Percentiles rank a stretch among this genome's conserved stretches.
phyloP scores from a whole-genome alignment of 176 grass and related monocot genomes.

The Tuctoria greenei region DNA sequence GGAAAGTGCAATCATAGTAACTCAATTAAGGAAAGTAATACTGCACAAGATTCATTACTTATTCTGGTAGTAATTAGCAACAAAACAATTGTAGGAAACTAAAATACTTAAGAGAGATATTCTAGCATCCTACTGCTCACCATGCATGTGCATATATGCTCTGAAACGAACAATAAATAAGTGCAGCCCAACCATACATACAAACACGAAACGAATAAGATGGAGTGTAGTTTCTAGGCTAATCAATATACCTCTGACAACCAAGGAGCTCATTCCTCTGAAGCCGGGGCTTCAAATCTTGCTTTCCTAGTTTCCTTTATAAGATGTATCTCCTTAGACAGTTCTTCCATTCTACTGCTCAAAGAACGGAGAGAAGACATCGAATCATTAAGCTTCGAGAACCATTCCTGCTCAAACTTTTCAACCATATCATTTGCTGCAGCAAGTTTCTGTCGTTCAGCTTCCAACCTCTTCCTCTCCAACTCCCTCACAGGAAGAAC shows the following conservation, averaged over 20 bases:
- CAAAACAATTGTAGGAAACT: background rate
- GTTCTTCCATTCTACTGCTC: conserved; percentile 17
- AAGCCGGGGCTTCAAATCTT: conserved; percentile 32
- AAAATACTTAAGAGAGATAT: background rate
- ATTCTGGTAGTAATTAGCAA: conserved; percentile 4
- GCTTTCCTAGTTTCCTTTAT: conserved; percentile 48
- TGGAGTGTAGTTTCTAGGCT: conserved; percentile 22
- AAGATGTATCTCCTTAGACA: conserved; percentile 36
- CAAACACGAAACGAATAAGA: background rate
- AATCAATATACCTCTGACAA: conserved; percentile 43
- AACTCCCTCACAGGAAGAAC: conserved; percentile 66
- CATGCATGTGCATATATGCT: conserved; percentile 17
- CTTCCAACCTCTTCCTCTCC: conserved; percentile 53
- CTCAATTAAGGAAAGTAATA: no score
- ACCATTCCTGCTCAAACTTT: conserved; percentile 52
- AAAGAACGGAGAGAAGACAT: background rate
- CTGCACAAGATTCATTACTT: background rate
- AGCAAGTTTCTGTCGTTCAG: conserved; percentile 40
- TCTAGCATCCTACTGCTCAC: conserved; percentile 15
- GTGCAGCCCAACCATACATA: background rate
- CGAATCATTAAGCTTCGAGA: conserved; percentile 42
- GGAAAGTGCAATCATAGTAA: background rate
- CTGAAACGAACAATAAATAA: conserved; percentile 26
- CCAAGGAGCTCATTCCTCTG: conserved; percentile 42
- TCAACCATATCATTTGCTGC: conserved; percentile 37